Base-by-base conservation (phyloP, 495 filamentous ascomycete species). In the Trichoderma asperelloides region DNA sequence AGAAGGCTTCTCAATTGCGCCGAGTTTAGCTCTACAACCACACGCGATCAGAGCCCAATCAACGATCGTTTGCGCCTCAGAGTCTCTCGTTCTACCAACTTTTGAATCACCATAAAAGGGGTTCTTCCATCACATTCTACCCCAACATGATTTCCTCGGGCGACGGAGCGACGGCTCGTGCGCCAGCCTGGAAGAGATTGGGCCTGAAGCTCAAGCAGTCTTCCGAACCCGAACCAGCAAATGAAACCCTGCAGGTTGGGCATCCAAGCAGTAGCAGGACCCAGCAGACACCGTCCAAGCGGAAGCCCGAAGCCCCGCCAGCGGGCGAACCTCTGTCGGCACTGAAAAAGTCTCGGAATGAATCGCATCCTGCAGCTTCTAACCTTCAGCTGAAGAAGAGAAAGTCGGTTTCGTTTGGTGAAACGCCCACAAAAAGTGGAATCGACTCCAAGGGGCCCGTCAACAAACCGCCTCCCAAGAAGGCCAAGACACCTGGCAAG, bases 361-460 rank as follows among this genome's bases (percentile, higher is more conserved):
- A 76, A 28, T n/a, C 57, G 55, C 37, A 23, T n/a, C 40, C 18
- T 47, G 25, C 27, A 47, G 18, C 25, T 6, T 2, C 28, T 25
- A 64, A 28, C 57, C 69, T 12, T 66, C 69, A 9, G 63, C 76
- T 60, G 62, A 77, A 70, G 64, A 78, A 75, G 40, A 78, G 76
- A 62, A 96, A 94, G 76, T 88, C 89, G 1, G 92, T 96, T 30
- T 86, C 89, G 11, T 96, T 96, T 73, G 86, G 89, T 0, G 80
- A 86, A 27, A 88, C 89, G 39, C 84, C 85, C 8, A 91, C 91
- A 76, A 82, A 78, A 43, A 75, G 82, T 60, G 85, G 67, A 71
- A 71, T 69, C 55, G 74, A 78, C 51, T 69, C 71, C n/a, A 77
- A 77, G 66, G 62, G 60, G 47, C 23, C 71, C 65, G 64, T 55